A percentile compares a stretch with the other conserved stretches of the same genome.
phyloP scores from a whole-genome alignment of 805 yeast species.

The Ogataea trehalophila region DNA sequence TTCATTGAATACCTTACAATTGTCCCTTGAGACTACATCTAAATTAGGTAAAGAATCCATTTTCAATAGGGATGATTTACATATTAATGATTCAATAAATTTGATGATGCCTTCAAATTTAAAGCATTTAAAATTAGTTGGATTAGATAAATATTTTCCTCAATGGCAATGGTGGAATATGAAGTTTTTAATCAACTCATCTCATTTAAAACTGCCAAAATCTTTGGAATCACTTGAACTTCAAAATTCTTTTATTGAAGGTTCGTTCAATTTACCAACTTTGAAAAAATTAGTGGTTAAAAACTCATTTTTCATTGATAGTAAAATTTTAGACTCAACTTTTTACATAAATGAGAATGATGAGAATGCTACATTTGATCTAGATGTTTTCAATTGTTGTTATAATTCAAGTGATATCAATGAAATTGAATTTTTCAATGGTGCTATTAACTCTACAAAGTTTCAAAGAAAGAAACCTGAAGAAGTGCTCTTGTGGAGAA shows the following conservation, averaged over 20 bases:
- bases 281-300: slow-evolving; percentile 1
- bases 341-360: not conserved
- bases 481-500: slow-evolving; percentile 6
- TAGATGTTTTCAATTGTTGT: slow-evolving; percentile 7
- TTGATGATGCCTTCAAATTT: slow-evolving; percentile 5
- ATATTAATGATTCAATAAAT: slow-evolving; percentile 4
- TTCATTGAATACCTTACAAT: slow-evolving; percentile 1
- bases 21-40: slow-evolving; percentile 5
- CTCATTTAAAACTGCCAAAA: slow-evolving; percentile 2
- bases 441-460: not conserved
- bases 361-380: not conserved
- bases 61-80: slow-evolving; percentile 4
- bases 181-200: slow-evolving; percentile 6
- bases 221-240: slow-evolving; percentile 2
- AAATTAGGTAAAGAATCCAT: slow-evolving; percentile 10
- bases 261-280: slow-evolving; percentile 1
- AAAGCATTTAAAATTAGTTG: slow-evolving; percentile 2
- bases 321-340: slow-evolving; percentile 1
- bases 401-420: slow-evolving; percentile 1
- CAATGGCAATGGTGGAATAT: slow-evolving; percentile 15
- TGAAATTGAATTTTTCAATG: not conserved
- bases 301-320: slow-evolving; percentile 8
- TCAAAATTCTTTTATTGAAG: slow-evolving; percentile 8
- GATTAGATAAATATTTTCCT: slow-evolving; percentile 10
- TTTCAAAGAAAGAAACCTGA: slow-evolving; percentile 5